A percentile compares a stretch with the other conserved stretches of the same genome.
These are phyloP conservation scores for Nadsonia fulvescens DNA, from an alignment of 805 yeast genomes.

Conservation along the genomic window DNA sequence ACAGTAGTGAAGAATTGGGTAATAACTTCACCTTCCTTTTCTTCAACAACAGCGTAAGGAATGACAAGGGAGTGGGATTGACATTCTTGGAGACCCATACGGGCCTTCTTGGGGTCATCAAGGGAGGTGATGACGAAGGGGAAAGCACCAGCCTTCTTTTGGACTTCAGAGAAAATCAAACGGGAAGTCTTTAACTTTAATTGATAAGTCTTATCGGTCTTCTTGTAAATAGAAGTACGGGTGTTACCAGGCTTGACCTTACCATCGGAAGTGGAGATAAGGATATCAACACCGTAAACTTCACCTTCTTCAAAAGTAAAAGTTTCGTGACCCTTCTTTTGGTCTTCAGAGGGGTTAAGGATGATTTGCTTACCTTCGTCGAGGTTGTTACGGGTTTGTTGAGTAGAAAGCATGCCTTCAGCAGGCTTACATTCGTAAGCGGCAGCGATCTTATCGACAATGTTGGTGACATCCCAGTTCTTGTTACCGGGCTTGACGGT, in stretches of 20 bases:
- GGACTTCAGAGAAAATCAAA: slow-evolving; percentile 45
- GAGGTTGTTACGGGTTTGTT: slow-evolving; percentile 46
- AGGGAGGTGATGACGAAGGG: slow-evolving; percentile 52
- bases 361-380: slow-evolving; percentile 65
- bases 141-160: slow-evolving; percentile 45
- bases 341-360: slow-evolving; percentile 53
- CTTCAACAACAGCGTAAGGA: slow-evolving; percentile 52
- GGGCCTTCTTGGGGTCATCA: slow-evolving; percentile 50
- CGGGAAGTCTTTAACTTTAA: slow-evolving; percentile 59
- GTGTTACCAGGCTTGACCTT: slow-evolving; percentile 41
- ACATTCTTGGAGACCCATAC: slow-evolving; percentile 61
- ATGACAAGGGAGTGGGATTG: slow-evolving; percentile 44
- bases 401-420: slow-evolving; percentile 63
- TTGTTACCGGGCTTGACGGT: slow-evolving; percentile 46
- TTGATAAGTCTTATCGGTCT: slow-evolving; percentile 49
- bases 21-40: slow-evolving; percentile 45
- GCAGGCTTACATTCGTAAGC: slow-evolving; percentile 42
- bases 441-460: slow-evolving; percentile 44
- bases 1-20: slow-evolving; percentile 63
- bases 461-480: slow-evolving; percentile 58
- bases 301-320: slow-evolving; percentile 54
- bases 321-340: slow-evolving; percentile 44
- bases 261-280: slow-evolving; percentile 51
- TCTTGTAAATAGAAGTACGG: slow-evolving; percentile 53
- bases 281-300: slow-evolving; percentile 59